Evolutionary conservation across 345 rosid genomes (phyloP), one percentile per base, ranked within the genome.

Genomic region (Capsella bursapastoris): DNA sequence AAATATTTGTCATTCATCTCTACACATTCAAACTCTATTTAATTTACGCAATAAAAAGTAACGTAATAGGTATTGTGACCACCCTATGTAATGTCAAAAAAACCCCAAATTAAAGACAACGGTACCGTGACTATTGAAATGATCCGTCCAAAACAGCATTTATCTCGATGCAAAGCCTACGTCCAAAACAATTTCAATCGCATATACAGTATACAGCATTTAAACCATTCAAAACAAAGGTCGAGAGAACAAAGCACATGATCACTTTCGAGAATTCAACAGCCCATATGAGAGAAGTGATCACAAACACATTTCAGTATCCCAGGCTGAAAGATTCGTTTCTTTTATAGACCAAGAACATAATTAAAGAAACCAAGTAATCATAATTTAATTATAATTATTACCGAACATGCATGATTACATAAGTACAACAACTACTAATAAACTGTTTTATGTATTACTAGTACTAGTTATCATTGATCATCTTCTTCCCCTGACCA

Each of bases 281-380:
- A 35, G 50, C 71, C 48, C 71, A 65, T 47, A 56, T 64, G 77
- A 41, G 38, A 34, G 25, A 64, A 72, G 47, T 44, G 29, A 64
- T 64, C 48, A 31, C 38, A 64, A 44, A 49, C 50, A 40, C 25
- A 37, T 41, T 64, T 55, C 3, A 44, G 62, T 63, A 73, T 73
- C 66, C 64, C 16, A 53, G 64, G 71, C 56, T 65, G 43, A 65
- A 22, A 47, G 64, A 45, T 65, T 65, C 57, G 57, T 65, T 65
- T 73, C 58, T 16, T 29, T 1, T 22, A 22, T 22, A 65, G 15
- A 64, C 64, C 64, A 22, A 64, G 38, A 27, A 8, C 27, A 65
- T 73, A 56, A 65, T 56, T 72, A 63, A 52, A 51, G 16, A 72
- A 72, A 18, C 18, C 18, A 18, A 22, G 45, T 8, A 38, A 40